These are phyloP conservation scores for Jaltomata sinuosa DNA, from an alignment of 257 asterid species.

Conservation along the genomic window DNA sequence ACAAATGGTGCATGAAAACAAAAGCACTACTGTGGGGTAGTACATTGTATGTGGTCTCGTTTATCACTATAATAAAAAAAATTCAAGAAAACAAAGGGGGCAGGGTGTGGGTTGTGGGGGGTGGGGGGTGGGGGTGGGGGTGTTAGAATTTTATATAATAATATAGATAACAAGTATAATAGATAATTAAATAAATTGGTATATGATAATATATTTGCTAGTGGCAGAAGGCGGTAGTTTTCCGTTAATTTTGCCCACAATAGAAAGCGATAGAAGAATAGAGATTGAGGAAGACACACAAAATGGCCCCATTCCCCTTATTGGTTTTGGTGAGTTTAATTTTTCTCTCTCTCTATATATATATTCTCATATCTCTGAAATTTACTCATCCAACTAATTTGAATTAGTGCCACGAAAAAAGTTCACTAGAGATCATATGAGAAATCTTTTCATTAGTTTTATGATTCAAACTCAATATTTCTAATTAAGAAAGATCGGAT, in stretches of 20 bases:
- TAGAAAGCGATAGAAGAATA: constrained; percentile 35
- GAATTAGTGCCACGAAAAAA: neutral
- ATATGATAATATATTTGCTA: neutral
- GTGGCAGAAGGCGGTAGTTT: constrained; percentile 23
- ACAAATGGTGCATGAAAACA: constrained; percentile 12
- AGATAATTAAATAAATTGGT: neutral
- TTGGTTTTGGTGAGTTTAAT: constrained; percentile 10
- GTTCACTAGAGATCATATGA: neutral
- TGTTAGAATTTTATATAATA: neutral
- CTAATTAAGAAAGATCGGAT: neutral
- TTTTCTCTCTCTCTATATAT: too few relatives aligned
- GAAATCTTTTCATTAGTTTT: too few relatives aligned
- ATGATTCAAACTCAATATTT: neutral
- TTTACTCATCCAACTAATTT: neutral
- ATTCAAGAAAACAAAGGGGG: neutral
- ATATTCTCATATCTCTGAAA: too few relatives aligned
- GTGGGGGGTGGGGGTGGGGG: neutral
- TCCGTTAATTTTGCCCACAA: constrained; percentile 22
- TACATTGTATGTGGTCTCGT: constrained; percentile 29
- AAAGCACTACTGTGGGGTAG: constrained; percentile 25
- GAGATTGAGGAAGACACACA: constrained; percentile 19
- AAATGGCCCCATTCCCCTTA: constrained; percentile 24
- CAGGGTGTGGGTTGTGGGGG: neutral
- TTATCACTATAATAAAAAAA: neutral
- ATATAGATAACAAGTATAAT: neutral